phyloP scores from a whole-genome alignment of 2,329 filamentous ascomycete genomes.

The Fusarium chaquense region DNA sequence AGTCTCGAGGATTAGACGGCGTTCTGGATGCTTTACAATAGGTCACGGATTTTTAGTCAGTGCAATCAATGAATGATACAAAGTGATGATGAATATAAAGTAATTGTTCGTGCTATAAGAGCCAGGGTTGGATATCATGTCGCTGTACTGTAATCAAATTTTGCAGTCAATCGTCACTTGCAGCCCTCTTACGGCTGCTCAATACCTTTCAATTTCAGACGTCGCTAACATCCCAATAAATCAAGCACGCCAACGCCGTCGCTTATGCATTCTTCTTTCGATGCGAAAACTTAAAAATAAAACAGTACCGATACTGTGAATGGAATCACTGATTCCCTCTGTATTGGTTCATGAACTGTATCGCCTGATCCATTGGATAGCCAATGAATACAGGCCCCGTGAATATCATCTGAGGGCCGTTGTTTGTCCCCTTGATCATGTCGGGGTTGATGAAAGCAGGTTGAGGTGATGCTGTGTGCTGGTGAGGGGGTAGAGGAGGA shows the following conservation, averaged over 20 bases:
- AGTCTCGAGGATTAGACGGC: constrained; percentile 36
- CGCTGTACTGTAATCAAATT: constrained; percentile 24
- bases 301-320: constrained; percentile 19
- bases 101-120: constrained; percentile 12
- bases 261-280: constrained; percentile 44
- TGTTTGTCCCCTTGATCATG: constrained; percentile 49
- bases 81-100: constrained; percentile 7
- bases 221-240: constrained; percentile 35
- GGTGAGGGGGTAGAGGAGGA: constrained; percentile 26
- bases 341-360: constrained; percentile 76
- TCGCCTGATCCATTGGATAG: constrained; percentile 86
- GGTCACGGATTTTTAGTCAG: not conserved
- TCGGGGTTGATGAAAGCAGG: constrained; percentile 66
- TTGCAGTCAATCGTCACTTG: constrained; percentile 22
- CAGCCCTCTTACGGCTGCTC: constrained; percentile 4
- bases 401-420: constrained; percentile 80
- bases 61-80: constrained; percentile 17
- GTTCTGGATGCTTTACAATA: constrained; percentile 36
- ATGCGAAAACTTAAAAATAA: constrained; percentile 24
- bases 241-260: constrained; percentile 48
- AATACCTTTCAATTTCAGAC: constrained; percentile 6
- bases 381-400: constrained; percentile 95
- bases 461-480: constrained; percentile 48
- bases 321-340: constrained; percentile 49
- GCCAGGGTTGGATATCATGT: constrained; percentile 43